A percentile compares a stretch with the other conserved stretches of the same genome.
These are phyloP conservation scores for Dryas octopetala DNA, from an alignment of 306 rosid species.

Conservation along the genomic window DNA sequence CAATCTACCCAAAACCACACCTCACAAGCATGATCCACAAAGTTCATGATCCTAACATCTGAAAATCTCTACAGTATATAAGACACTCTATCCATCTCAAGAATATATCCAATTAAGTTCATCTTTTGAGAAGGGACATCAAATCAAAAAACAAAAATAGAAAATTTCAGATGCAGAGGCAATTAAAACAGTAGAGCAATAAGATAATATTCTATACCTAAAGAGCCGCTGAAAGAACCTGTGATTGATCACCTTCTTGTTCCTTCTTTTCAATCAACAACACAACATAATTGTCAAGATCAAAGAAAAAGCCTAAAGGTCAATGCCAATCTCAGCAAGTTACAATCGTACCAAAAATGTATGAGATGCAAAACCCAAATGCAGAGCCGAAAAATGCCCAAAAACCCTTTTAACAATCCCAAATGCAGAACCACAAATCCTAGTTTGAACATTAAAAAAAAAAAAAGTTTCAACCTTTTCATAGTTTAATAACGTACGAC, in stretches of 20 bases:
- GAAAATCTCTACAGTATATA: not conserved
- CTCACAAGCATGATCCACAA: not conserved
- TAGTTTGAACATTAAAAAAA: too few species aligned
- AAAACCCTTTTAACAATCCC: too few species aligned
- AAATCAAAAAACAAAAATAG: not conserved
- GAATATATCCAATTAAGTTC: not conserved
- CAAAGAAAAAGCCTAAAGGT: slow-evolving; percentile 30
- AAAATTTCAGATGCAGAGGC: not conserved
- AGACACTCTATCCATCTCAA: slow-evolving; percentile 1
- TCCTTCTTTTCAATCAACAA: slow-evolving; percentile 75
- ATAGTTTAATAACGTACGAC: too few species aligned
- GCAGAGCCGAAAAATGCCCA: too few species aligned
- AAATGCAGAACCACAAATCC: too few species aligned
- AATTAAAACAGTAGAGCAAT: not conserved
- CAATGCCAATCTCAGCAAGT: not conserved
- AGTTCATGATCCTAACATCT: not conserved
- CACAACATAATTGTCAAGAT: slow-evolving; percentile 67
- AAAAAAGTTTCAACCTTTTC: too few species aligned
- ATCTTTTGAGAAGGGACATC: not conserved
- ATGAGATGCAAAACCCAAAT: too few species aligned
- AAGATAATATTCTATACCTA: slow-evolving; percentile 52
- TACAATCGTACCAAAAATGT: not conserved
- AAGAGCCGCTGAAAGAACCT: slow-evolving; percentile 90
- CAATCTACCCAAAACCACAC: slow-evolving; percentile 45
- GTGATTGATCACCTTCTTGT: slow-evolving; percentile 78